Evolutionary conservation across 306 rosid genomes (phyloP).

Genomic region (Casuarina equisetifolia): DNA sequence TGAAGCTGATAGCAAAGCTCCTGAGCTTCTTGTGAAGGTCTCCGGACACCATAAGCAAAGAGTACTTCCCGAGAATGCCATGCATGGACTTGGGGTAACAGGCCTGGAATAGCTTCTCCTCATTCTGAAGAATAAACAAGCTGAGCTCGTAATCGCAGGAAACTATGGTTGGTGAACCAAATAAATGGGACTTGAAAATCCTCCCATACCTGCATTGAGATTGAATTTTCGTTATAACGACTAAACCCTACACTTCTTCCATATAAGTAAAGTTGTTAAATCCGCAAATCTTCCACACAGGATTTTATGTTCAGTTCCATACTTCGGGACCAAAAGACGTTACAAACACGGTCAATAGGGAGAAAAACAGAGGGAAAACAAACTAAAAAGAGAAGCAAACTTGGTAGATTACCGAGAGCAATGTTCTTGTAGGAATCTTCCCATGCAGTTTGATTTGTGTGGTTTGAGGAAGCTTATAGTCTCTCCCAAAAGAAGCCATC

Average conservation of each 20-base stretch:
- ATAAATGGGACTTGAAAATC: constrained; percentile 73
- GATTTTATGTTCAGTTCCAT: not conserved
- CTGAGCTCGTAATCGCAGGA: constrained; percentile 77
- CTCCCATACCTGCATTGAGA: constrained; percentile 57
- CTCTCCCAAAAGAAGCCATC: constrained; percentile 68
- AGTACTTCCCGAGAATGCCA: constrained; percentile 56
- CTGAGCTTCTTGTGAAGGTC: constrained; percentile 71
- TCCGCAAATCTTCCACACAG: no score
- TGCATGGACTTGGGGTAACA: constrained; percentile 73
- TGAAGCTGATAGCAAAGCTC: constrained; percentile 40
- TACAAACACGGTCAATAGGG: not conserved
- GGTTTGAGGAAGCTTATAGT: constrained; percentile 68
- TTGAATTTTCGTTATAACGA: no score
- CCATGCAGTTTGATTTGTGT: constrained; percentile 61
- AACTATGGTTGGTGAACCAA: constrained; percentile 70
- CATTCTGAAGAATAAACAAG: constrained; percentile 73
- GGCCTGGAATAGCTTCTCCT: constrained; percentile 60
- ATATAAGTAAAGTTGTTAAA: no score
- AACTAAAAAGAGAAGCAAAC: not conserved
- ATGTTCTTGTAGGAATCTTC: constrained; percentile 57
- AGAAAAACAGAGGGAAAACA: not conserved
- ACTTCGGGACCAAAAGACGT: not conserved
- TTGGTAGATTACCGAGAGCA: constrained; percentile 49
- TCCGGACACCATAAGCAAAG: constrained; percentile 52
- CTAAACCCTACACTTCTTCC: no score